Evolutionary conservation across 192 early-diverging fungal species (phyloP).

Genomic region (Rhizophagus sp.): DNA sequence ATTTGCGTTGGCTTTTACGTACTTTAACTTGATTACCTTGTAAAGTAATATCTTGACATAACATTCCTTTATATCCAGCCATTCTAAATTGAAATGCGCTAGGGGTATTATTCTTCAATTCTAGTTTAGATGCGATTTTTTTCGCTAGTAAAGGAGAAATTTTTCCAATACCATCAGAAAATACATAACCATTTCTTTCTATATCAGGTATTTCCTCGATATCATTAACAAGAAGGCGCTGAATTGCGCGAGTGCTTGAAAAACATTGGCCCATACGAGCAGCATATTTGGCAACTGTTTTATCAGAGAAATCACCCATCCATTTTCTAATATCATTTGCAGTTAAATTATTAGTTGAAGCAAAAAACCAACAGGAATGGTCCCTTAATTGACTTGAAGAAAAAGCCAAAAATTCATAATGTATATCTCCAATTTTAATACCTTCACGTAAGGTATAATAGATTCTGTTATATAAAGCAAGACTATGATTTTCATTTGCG

Average conservation of each 20-base stretch:
- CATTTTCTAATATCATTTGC: constrained; percentile 39
- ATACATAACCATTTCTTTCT: constrained; percentile 36
- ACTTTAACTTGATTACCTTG: constrained; percentile 45
- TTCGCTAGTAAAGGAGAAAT: too few species aligned
- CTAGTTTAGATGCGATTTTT: too few species aligned
- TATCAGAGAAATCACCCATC: constrained; percentile 70
- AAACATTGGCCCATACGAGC: constrained; percentile 12
- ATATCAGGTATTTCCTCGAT: constrained; percentile 59
- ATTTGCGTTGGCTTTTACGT: constrained; percentile 61
- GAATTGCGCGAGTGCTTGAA: constrained; percentile 49
- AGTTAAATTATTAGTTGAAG: constrained; percentile 39
- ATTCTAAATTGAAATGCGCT: constrained; percentile 74
- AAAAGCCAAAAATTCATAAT: constrained; percentile 65
- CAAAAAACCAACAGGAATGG: constrained; percentile 75
- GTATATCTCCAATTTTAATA: constrained; percentile 51
- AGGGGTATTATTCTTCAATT: constrained; percentile 39
- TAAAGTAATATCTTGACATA: too few species aligned
- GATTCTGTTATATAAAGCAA: constrained; percentile 55
- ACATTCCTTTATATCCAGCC: constrained; percentile 44
- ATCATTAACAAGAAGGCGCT: constrained; percentile 39
- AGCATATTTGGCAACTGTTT: too few species aligned
- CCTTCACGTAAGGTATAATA: constrained; percentile 48
- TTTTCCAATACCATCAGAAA: too few species aligned
- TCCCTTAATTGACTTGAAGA: constrained; percentile 65
- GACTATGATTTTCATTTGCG: constrained; percentile 16